These are phyloP conservation scores for Amesomyces nigricolor DNA, from an alignment of 2,329 filamentous ascomycete species.

Conservation along the genomic window DNA sequence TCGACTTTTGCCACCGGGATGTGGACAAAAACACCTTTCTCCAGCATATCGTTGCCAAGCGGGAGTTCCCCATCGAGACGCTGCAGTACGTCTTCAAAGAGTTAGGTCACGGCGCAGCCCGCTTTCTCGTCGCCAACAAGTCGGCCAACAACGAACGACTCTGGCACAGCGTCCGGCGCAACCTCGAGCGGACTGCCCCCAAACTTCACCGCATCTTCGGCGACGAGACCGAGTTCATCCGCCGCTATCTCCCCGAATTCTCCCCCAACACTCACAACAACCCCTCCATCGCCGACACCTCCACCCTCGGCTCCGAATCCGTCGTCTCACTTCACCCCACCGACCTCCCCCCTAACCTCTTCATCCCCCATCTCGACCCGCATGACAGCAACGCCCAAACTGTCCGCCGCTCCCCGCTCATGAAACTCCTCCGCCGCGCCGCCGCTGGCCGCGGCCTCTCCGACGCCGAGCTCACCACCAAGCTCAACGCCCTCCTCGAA, in stretches of 20 bases:
- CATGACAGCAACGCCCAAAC: slow-evolving; percentile 21
- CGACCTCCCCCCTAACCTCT: not conserved
- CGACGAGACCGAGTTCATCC: slow-evolving; percentile 27
- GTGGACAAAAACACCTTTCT: slow-evolving; percentile 26
- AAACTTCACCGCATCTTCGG: slow-evolving; percentile 27
- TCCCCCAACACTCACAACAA: slow-evolving; percentile 18
- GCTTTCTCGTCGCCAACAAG: slow-evolving; percentile 27
- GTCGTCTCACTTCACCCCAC: slow-evolving; percentile 18
- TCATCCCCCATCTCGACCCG: slow-evolving; percentile 11
- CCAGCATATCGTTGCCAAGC: slow-evolving; percentile 24
- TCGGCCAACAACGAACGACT: slow-evolving; percentile 22
- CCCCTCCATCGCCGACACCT: slow-evolving; percentile 22
- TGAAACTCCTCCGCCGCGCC: slow-evolving; percentile 25
- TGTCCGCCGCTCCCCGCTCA: slow-evolving; percentile 24
- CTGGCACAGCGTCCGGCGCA: slow-evolving; percentile 26
- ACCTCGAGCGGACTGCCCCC: slow-evolving; percentile 20
- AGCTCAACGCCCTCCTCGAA: slow-evolving; percentile 20
- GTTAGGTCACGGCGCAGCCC: slow-evolving; percentile 24
- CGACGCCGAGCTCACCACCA: slow-evolving; percentile 20
- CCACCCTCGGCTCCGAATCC: slow-evolving; percentile 24
- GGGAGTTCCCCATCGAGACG: slow-evolving; percentile 25
- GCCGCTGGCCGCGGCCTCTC: slow-evolving; percentile 21
- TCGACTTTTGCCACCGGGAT: slow-evolving; percentile 26
- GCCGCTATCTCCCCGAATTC: slow-evolving; percentile 27
- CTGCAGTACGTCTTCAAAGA: slow-evolving; percentile 26